phyloP scores from a whole-genome alignment of 495 filamentous ascomycete species.

The Podospora tetraspora region DNA sequence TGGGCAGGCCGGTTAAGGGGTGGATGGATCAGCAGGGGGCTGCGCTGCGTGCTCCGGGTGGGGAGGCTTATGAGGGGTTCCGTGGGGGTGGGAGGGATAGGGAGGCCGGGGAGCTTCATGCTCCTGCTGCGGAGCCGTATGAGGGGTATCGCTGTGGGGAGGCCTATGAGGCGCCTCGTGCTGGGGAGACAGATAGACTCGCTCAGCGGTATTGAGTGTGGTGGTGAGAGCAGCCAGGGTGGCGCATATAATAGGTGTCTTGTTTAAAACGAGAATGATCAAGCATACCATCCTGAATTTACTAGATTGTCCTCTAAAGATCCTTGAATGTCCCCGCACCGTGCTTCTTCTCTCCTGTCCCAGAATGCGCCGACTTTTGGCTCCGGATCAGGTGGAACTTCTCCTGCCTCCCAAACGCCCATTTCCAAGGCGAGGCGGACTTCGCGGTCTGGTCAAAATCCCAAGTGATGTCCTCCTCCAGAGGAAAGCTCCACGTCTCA shows the following conservation, averaged over 20 bases:
- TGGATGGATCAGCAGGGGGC: constrained; percentile 12
- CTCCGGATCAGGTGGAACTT: constrained; percentile 36
- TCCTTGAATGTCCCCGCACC: neutral
- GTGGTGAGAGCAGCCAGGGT: neutral
- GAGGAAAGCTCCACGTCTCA: constrained; percentile 36
- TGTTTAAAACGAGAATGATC: neutral
- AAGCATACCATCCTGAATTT: neutral
- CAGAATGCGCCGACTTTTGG: neutral
- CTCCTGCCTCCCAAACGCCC: constrained; percentile 44
- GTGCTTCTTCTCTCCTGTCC: neutral
- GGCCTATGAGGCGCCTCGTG: neutral
- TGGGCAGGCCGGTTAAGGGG: neutral
- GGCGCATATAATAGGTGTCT: too few species aligned
- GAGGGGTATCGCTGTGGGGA: neutral
- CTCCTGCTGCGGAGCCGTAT: neutral
- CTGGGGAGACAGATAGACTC: neutral
- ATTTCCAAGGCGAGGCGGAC: constrained; percentile 32
- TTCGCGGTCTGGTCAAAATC: constrained; percentile 9
- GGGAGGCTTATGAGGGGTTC: neutral
- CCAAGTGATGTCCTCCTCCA: constrained; percentile 44
- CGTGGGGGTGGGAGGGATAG: too few species aligned
- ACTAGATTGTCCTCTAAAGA: neutral
- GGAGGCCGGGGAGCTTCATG: neutral
- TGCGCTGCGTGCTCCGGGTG: neutral
- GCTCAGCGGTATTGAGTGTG: neutral